phyloP scores from a whole-genome alignment of 192 early-diverging fungal genomes.

The Phycomyces blakesleeanus region DNA sequence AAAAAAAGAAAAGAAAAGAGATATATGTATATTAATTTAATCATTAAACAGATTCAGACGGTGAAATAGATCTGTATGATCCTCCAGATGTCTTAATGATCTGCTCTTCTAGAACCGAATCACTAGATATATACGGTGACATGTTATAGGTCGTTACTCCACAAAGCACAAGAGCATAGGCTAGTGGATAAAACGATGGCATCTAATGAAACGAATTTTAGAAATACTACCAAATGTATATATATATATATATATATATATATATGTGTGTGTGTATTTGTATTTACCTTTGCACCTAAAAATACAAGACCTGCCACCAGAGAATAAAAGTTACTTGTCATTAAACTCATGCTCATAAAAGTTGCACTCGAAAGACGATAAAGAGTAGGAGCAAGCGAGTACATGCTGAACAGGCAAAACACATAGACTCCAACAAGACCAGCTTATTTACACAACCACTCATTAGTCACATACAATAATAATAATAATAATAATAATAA shows the following conservation, averaged over 20 bases:
- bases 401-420: slow-evolving; percentile 24
- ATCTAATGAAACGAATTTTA: slow-evolving; percentile 16
- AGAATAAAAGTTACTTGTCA: slow-evolving; percentile 34
- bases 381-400: slow-evolving; percentile 21
- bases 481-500: background rate
- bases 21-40: too few species aligned
- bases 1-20: too few species aligned
- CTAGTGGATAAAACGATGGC: slow-evolving; percentile 26
- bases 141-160: slow-evolving; percentile 18
- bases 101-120: too few species aligned
- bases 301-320: slow-evolving; percentile 23
- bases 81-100: too few species aligned
- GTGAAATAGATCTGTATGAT: too few species aligned
- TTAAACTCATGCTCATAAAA: slow-evolving; percentile 29
- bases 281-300: slow-evolving; percentile 19
- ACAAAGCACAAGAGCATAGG: slow-evolving; percentile 21
- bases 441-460: too few species aligned
- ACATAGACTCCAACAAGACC: slow-evolving; percentile 18
- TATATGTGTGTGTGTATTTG: too few species aligned
- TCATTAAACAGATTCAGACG: too few species aligned
- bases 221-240: too few species aligned
- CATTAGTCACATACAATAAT: too few species aligned
- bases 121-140: background rate
- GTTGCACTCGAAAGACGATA: slow-evolving; percentile 21
- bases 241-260: too few species aligned